phyloP scores from a whole-genome alignment of 768 basidiomycete species.

The Albatrellus ellisii region DNA sequence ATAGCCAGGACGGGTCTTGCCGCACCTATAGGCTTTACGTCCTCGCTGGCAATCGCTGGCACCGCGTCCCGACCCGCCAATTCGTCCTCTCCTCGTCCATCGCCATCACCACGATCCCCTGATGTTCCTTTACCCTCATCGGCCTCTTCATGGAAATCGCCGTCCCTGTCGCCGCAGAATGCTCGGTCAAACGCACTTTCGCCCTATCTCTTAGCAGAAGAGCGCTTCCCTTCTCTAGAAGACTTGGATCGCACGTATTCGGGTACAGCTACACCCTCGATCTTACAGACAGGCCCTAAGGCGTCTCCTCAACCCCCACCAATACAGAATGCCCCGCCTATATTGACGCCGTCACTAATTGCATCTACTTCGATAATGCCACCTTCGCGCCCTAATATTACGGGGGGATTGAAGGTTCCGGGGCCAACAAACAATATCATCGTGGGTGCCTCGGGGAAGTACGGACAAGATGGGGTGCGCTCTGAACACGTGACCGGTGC shows the following conservation, averaged over 20 bases:
- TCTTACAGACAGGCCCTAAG: slow-evolving; percentile 19
- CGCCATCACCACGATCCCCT: slow-evolving; percentile 8
- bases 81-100: slow-evolving; percentile 8
- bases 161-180: no score
- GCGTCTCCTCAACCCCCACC: slow-evolving; percentile 4
- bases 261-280: no score
- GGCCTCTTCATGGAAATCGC: no score
- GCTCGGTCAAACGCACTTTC: slow-evolving; percentile 7
- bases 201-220: slow-evolving; percentile 39
- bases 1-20: slow-evolving; percentile 61
- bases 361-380: not conserved
- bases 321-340: slow-evolving; percentile 5
- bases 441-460: not conserved
- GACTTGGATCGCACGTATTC: slow-evolving; percentile 44
- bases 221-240: slow-evolving; percentile 80
- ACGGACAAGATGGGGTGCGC: slow-evolving; percentile 27
- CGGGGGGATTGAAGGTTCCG: not conserved
- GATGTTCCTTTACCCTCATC: no score
- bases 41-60: slow-evolving; percentile 6
- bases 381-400: slow-evolving; percentile 1
- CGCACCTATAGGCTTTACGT: slow-evolving; percentile 14
- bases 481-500: slow-evolving; percentile 46
- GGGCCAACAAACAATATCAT: not conserved
- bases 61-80: slow-evolving; percentile 3
- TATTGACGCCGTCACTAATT: not conserved